Evolutionary conservation across 768 basidiomycete species (phyloP).

Genomic region (Boletus sensibilis): DNA sequence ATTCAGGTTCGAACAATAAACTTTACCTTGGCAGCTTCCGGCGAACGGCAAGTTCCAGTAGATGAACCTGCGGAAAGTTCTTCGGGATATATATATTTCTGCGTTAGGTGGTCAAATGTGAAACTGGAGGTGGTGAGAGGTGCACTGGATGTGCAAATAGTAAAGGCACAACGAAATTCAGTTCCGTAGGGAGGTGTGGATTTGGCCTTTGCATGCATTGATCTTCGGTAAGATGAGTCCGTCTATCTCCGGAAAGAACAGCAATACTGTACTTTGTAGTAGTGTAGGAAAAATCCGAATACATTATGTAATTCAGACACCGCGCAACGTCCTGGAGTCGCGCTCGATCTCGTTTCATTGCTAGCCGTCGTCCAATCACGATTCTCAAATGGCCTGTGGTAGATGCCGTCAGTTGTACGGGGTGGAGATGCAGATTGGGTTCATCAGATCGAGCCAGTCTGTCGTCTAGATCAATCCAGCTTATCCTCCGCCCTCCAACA

Average conservation of each 20-base stretch:
- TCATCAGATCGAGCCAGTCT: no score
- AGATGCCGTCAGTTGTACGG: no score
- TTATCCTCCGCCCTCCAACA: no score
- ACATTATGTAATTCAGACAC: no score
- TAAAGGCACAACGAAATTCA: constrained; percentile 25
- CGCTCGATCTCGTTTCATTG: no score
- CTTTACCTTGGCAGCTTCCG: constrained; percentile 30
- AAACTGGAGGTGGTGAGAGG: constrained; percentile 5
- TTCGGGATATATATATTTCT: constrained; percentile 10
- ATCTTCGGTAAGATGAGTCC: constrained; percentile 32
- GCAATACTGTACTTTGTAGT: no score
- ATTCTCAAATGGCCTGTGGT: no score
- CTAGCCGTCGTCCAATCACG: no score
- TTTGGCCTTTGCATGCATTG: constrained; percentile 35
- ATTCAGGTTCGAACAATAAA: constrained; percentile 30
- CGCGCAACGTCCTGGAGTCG: no score
- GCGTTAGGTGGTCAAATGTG: not conserved
- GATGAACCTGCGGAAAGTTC: constrained; percentile 26
- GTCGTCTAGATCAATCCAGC: no score
- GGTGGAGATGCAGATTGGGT: no score
- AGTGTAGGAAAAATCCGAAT: no score
- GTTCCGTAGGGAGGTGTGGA: constrained; percentile 32
- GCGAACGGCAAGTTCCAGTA: constrained; percentile 29
- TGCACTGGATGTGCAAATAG: constrained; percentile 9
- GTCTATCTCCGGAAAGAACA: constrained; percentile 31